Evolutionary conservation across 176 grass and related monocot genomes (phyloP).

Genomic region (Poa annua): DNA sequence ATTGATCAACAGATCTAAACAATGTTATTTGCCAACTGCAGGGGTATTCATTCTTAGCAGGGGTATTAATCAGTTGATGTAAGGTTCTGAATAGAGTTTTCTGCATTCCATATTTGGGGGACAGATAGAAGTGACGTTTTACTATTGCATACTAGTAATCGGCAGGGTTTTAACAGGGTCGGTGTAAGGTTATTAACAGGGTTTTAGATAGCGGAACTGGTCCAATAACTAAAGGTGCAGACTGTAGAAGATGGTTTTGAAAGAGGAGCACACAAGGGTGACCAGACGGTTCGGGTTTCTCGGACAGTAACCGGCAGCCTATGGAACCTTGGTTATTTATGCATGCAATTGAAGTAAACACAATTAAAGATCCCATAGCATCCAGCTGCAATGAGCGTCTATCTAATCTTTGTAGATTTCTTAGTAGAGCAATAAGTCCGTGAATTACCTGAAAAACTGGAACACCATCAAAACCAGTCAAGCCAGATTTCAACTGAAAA

Average conservation of each 20-base stretch:
- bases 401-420: conserved; percentile 16
- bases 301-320: too few relatives aligned
- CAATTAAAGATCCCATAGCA: not conserved
- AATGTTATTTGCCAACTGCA: not conserved
- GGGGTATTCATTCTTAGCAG: conserved; percentile 3
- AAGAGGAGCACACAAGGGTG: not conserved
- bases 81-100: not conserved
- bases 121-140: not conserved
- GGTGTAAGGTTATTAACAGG: not conserved
- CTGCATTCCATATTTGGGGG: not conserved
- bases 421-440: conserved; percentile 3
- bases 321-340: not conserved
- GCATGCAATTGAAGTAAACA: conserved; percentile 23
- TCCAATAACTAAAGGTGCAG: not conserved
- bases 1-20: not conserved
- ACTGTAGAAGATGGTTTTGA: not conserved
- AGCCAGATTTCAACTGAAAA: conserved; percentile 84
- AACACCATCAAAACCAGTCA: conserved; percentile 95
- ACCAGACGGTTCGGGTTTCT: not conserved
- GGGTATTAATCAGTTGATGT: conserved; percentile 1
- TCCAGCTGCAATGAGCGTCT: not conserved
- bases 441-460: conserved; percentile 91
- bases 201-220: not conserved
- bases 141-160: not conserved
- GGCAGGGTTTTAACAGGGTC: not conserved